Base-by-base conservation (phyloP, 345 rosid genomes). In the Excoecaria agallocha region DNA sequence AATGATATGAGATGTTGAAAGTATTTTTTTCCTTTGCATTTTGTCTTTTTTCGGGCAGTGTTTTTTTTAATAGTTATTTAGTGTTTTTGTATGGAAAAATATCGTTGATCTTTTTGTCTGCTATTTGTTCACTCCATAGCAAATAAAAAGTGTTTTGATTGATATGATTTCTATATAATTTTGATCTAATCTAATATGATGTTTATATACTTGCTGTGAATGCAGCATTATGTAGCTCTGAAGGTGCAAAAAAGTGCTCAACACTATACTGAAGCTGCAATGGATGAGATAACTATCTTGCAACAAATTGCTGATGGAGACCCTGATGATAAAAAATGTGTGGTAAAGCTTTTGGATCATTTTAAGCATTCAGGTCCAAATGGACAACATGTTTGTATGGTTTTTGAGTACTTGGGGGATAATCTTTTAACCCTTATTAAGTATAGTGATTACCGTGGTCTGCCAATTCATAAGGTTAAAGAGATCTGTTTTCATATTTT, bases 371-470 rank as follows among this genome's bases (percentile, higher is more conserved):
- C 87, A 1, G 94, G 94, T 51, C 90, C 90, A 13, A 90, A 90
- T 75, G 94, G 94, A 12, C 92, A 90, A 80, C 94, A 90, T 64
- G 87, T 90, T 46, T 90, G 90, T 76, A 90, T 90, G 94, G 92
- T 85, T 74, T 90, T 90, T 78, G 92, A 90, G 82, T 90, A 88
- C 80, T 79, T 90, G 65, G 94, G 90, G 15, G 92, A 90, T 77
- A 88, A 88, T 80, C 92, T 90, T 55, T 84, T 90, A 77, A 86
- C 88, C 4, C 88, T 88, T 54, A 88, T 90, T 66, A 90, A 90
- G 85, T 88, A 86, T 69, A 68, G 78, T 24, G 85, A 85, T 79
- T 90, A 86, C 70, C 85, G 77, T 15, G 92, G 94, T 12, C 20
- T 90, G 75, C 92, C 94, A 0, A 80, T 86, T 64, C 78, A 78